phyloP scores from a whole-genome alignment of 768 basidiomycete species.

The Boletales sp. region DNA sequence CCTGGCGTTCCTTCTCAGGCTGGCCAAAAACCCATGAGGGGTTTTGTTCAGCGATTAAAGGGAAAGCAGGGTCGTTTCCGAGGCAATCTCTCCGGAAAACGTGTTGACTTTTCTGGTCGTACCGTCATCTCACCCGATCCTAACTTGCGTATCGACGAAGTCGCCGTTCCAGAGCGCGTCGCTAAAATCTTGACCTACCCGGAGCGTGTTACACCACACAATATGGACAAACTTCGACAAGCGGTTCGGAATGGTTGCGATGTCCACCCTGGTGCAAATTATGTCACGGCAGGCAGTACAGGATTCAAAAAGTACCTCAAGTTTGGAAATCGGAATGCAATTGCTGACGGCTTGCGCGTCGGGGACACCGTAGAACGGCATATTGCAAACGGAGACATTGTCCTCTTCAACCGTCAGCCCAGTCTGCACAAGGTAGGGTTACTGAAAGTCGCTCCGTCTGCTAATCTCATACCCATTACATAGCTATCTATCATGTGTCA shows the following conservation, averaged over 20 bases:
- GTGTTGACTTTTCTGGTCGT: slow-evolving; percentile 97
- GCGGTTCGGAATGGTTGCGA: slow-evolving; percentile 89
- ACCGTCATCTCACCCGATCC: slow-evolving; percentile 99
- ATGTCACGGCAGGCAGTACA: slow-evolving; percentile 76
- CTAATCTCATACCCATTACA: slow-evolving; percentile 2
- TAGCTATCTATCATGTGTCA: slow-evolving; percentile 99
- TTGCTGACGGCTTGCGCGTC: slow-evolving; percentile 77
- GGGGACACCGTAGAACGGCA: slow-evolving; percentile 96
- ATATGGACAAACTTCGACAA: slow-evolving; percentile 69
- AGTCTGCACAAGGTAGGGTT: slow-evolving; percentile 84
- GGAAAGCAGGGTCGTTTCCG: slow-evolving; percentile 99
- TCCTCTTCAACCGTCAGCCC: slow-evolving; percentile 97
- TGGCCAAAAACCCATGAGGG: slow-evolving; percentile 92
- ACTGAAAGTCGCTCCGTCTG: background rate
- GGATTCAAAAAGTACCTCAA: slow-evolving; percentile 84
- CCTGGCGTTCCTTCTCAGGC: slow-evolving; percentile 87
- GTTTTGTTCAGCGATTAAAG: slow-evolving; percentile 96
- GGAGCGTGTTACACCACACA: slow-evolving; percentile 89
- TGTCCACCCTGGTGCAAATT: slow-evolving; percentile 93
- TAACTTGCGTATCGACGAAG: slow-evolving; percentile 97
- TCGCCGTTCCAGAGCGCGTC: slow-evolving; percentile 94
- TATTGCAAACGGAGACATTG: slow-evolving; percentile 91
- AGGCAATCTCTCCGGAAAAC: slow-evolving; percentile 97
- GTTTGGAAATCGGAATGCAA: slow-evolving; percentile 75
- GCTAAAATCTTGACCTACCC: slow-evolving; percentile 96